These are phyloP conservation scores for Ceratocystis huliohia DNA, from an alignment of 2,329 filamentous ascomycete genomes.

Conservation along the genomic window DNA sequence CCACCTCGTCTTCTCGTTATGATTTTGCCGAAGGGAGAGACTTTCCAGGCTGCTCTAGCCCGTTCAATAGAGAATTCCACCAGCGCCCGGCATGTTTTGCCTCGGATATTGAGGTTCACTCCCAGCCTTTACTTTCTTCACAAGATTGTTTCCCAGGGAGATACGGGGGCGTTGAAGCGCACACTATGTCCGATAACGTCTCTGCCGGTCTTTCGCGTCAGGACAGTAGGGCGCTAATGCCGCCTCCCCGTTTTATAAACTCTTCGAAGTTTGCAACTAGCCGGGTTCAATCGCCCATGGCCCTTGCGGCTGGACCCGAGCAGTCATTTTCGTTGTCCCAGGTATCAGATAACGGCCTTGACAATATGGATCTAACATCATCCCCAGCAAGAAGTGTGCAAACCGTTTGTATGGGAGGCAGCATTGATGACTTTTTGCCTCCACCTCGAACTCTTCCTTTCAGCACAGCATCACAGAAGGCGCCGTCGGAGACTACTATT, in stretches of 20 bases:
- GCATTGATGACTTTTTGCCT: constrained; percentile 15
- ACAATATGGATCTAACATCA: background rate
- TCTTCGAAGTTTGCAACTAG: background rate
- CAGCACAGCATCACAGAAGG: background rate
- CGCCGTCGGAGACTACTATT: background rate
- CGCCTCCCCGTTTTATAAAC: background rate
- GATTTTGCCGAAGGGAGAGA: background rate
- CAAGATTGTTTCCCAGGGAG: background rate
- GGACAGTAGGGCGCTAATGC: background rate
- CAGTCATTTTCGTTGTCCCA: background rate
- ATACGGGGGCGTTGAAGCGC: background rate
- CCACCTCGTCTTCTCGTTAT: background rate
- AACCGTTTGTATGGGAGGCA: background rate
- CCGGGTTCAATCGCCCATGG: background rate
- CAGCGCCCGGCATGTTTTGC: background rate
- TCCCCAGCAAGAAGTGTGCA: background rate
- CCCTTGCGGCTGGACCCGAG: background rate
- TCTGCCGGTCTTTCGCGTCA: background rate
- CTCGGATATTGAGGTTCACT: background rate
- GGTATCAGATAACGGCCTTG: background rate
- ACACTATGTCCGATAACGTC: background rate
- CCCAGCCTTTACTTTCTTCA: constrained; percentile 1
- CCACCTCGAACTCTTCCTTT: constrained; percentile 19
- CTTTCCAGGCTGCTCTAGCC: background rate
- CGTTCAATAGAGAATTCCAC: background rate